These are phyloP conservation scores for Quercus agrifolia DNA, from an alignment of 306 rosid genomes.

Conservation along the genomic window DNA sequence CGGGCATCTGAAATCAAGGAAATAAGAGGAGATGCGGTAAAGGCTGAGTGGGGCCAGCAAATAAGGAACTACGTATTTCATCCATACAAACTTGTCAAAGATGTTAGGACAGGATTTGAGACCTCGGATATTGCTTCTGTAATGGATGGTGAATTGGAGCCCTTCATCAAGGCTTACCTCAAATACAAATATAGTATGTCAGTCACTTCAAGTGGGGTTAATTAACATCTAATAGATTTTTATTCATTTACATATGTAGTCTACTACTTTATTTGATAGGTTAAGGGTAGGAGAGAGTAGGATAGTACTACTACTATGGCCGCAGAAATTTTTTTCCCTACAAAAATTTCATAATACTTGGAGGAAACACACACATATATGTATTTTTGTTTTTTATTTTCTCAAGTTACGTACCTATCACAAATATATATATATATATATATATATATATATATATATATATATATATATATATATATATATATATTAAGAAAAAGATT, in stretches of 20 bases:
- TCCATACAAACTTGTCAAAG: conserved; percentile 93
- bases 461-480: too few species aligned
- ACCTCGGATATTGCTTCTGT: conserved; percentile 75
- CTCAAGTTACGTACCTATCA: too few species aligned
- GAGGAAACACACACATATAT: too few species aligned
- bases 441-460: too few species aligned
- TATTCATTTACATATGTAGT: background rate
- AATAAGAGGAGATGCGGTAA: conserved; percentile 88
- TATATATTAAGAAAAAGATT: too few species aligned
- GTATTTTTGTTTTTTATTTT: too few species aligned
- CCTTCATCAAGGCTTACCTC: conserved; percentile 87
- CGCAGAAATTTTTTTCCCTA: too few species aligned
- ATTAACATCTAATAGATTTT: conserved; percentile 3
- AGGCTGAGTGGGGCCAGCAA: conserved; percentile 99
- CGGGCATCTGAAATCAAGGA: conserved; percentile 87
- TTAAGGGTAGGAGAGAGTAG: background rate
- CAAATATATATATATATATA: too few species aligned
- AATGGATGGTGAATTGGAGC: conserved; percentile 93
- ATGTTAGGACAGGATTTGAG: conserved; percentile 81
- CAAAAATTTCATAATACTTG: too few species aligned
- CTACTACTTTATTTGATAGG: background rate
- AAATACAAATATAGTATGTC: conserved; percentile 60
- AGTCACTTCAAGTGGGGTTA: conserved; percentile 34
- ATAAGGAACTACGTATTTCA: conserved; percentile 93
- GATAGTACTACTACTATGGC: too few species aligned